Evolutionary conservation across 495 filamentous ascomycete genomes (phyloP).

Genomic region (Baudoinia panamericana): DNA sequence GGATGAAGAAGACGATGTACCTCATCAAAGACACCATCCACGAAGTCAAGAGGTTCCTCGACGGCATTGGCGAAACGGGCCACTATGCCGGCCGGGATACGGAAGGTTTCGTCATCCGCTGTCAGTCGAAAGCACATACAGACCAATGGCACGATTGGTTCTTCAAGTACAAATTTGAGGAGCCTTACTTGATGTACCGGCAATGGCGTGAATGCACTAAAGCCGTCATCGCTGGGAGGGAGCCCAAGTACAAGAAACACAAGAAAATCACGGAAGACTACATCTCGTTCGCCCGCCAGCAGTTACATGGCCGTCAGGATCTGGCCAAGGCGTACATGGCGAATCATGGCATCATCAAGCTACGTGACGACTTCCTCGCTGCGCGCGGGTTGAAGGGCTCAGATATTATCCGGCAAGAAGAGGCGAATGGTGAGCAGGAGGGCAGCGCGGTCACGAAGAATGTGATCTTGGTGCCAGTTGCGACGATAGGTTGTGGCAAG

Average conservation of each 20-base stretch:
- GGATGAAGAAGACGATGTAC: slow-evolving; percentile 77
- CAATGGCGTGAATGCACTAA: slow-evolving; percentile 98
- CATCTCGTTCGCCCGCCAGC: slow-evolving; percentile 60
- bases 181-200: slow-evolving; percentile 94
- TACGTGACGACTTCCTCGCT: slow-evolving; percentile 75
- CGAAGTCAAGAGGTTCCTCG: slow-evolving; percentile 64
- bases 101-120: slow-evolving; percentile 93
- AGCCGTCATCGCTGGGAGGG: slow-evolving; percentile 61
- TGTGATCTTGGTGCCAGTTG: slow-evolving; percentile 71
- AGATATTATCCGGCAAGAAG: slow-evolving; percentile 62
- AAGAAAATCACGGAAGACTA: slow-evolving; percentile 83
- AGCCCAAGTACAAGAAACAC: slow-evolving; percentile 73
- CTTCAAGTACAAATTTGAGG: slow-evolving; percentile 99
- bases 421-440: slow-evolving; percentile 29
- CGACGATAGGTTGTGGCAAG: slow-evolving; percentile 91
- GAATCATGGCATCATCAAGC: slow-evolving; percentile 91
- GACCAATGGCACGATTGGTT: slow-evolving; percentile 74
- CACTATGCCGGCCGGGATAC: slow-evolving; percentile 82
- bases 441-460: slow-evolving; percentile 42
- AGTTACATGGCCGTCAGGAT: slow-evolving; percentile 50
- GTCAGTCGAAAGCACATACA: slow-evolving; percentile 46
- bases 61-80: slow-evolving; percentile 69
- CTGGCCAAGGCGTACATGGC: slow-evolving; percentile 54
- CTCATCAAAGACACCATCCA: slow-evolving; percentile 61
- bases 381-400: slow-evolving; percentile 71